phyloP scores from a whole-genome alignment of 208 protist genomes.

The Trypanosoma rangeli region DNA sequence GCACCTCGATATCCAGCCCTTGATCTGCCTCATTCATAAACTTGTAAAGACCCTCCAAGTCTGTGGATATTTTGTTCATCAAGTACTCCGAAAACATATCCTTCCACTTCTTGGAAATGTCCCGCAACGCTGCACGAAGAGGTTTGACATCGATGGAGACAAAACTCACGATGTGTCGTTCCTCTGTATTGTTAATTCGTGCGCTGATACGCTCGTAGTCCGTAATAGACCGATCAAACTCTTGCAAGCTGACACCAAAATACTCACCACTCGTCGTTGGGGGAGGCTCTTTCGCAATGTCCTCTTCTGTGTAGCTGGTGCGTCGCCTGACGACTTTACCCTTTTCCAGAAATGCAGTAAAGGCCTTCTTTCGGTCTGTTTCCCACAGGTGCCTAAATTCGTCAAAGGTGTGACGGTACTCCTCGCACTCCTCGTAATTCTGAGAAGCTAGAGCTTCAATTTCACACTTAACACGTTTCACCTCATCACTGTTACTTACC shows the following conservation, averaged over 20 bases:
- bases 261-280: slow-evolving; percentile 70
- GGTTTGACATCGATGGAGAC: slow-evolving; percentile 95
- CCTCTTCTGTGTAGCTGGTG: slow-evolving; percentile 51
- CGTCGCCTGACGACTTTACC: slow-evolving; percentile 39
- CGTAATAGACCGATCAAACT: slow-evolving; percentile 94
- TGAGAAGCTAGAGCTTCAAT: slow-evolving; percentile 74
- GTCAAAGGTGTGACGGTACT: slow-evolving; percentile 81
- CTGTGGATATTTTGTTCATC: slow-evolving; percentile 86
- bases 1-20: slow-evolving; percentile 91
- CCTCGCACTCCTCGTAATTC: slow-evolving; percentile 79
- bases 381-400: slow-evolving; percentile 94
- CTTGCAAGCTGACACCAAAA: slow-evolving; percentile 88
- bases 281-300: slow-evolving; percentile 32
- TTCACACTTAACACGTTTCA: slow-evolving; percentile 59
- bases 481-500: slow-evolving; percentile 58
- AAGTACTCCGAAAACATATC: slow-evolving; percentile 95
- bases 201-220: slow-evolving; percentile 89
- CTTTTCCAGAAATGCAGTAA: slow-evolving; percentile 83
- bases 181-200: slow-evolving; percentile 85
- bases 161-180: slow-evolving; percentile 89
- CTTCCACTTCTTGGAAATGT: slow-evolving; percentile 94
- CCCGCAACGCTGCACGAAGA: slow-evolving; percentile 91
- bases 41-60: slow-evolving; percentile 81
- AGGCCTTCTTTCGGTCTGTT: slow-evolving; percentile 84
- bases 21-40: slow-evolving; percentile 94